These are phyloP conservation scores for Tulasnella sp. DNA, from an alignment of 768 basidiomycete species.

Conservation along the genomic window DNA sequence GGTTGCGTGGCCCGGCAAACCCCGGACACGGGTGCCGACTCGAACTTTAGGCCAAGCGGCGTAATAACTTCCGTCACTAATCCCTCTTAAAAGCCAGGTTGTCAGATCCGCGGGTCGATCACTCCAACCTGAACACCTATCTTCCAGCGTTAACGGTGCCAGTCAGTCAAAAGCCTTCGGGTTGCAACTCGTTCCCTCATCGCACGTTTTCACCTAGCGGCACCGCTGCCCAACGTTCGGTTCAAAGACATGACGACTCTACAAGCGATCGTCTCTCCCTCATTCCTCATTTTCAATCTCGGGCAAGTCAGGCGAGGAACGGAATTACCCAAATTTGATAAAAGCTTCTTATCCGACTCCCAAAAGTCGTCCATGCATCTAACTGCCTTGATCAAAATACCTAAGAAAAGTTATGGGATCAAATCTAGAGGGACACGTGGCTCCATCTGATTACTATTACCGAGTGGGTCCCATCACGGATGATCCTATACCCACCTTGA, in stretches of 20 bases:
- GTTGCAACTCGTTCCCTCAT: not conserved
- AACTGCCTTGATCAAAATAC: too few species aligned
- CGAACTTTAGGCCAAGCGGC: not conserved
- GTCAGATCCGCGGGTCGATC: not conserved
- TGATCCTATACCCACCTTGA: too few species aligned
- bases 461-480: too few species aligned
- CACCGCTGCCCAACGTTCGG: not conserved
- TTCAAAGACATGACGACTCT: not conserved
- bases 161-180: not conserved
- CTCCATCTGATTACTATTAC: too few species aligned
- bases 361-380: too few species aligned
- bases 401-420: too few species aligned
- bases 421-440: too few species aligned
- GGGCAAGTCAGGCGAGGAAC: slow-evolving; percentile 65
- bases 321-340: too few species aligned
- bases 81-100: not conserved
- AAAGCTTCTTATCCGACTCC: too few species aligned
- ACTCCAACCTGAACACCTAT: not conserved
- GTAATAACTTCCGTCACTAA: not conserved
- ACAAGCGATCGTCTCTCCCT: slow-evolving; percentile 83
- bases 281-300: slow-evolving; percentile 95
- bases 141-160: not conserved
- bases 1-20: too few species aligned
- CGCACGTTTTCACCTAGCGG: not conserved
- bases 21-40: not conserved